phyloP scores from a whole-genome alignment of 306 rosid genomes.

The Senna siamea region DNA sequence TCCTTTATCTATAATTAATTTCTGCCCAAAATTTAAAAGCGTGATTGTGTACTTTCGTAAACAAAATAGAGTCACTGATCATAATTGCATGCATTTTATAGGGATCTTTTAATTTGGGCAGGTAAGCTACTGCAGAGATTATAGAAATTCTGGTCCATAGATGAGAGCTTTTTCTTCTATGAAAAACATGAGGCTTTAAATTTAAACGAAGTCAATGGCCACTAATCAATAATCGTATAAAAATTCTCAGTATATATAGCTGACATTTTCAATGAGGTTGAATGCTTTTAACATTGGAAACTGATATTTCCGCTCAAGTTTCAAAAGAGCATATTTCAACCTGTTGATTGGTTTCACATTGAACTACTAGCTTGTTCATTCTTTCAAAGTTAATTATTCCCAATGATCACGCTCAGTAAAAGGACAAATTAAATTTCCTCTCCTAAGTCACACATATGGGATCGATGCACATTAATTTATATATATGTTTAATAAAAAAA shows the following conservation, averaged over 20 bases:
- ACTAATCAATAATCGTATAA: background rate
- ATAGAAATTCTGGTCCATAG: background rate
- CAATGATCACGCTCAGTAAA: background rate
- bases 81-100: background rate
- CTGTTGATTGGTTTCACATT: constrained; percentile 31
- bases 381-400: constrained; percentile 26
- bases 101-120: background rate
- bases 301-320: background rate
- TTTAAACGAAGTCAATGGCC: background rate
- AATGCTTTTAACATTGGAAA: background rate
- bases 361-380: background rate
- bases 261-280: constrained; percentile 5
- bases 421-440: background rate
- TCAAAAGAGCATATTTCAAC: constrained; percentile 31
- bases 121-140: background rate
- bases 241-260: no score
- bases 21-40: background rate
- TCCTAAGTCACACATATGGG: background rate
- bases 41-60: background rate
- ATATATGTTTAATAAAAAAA: background rate
- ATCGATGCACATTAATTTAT: background rate
- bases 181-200: background rate
- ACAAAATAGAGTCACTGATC: background rate
- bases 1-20: background rate
- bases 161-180: no score